A percentile compares a stretch with the other conserved stretches of the same genome.
Conservation (phyloP, 176 grass and related monocot species). For the Rhynchospora tenuis region DNA sequence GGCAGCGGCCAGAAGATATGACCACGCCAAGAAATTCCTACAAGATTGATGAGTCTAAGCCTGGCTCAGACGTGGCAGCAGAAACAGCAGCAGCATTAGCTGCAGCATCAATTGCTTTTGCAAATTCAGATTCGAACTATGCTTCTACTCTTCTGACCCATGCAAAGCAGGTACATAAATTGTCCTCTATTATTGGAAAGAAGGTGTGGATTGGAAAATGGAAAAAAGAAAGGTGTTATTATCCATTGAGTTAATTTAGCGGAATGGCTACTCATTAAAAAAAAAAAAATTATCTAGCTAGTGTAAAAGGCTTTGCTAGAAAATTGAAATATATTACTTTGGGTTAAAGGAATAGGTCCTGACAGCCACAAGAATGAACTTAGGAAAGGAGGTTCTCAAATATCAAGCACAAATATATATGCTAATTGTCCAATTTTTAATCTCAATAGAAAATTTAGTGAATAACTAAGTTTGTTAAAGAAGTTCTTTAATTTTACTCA, state of each 20-base stretch:
- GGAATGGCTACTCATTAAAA: neutral
- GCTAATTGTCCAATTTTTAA: neutral
- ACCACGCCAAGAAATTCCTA: slow-evolving; percentile 43
- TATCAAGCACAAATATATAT: neutral
- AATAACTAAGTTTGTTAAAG: neutral
- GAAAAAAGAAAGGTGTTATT: neutral
- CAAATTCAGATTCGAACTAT: neutral
- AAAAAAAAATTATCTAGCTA: neutral
- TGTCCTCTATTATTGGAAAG: neutral
- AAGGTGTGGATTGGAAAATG: neutral
- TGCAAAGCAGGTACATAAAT: slow-evolving; percentile 43
- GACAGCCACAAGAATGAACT: no score
- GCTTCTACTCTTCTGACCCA: slow-evolving; percentile 37
- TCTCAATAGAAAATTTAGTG: neutral
- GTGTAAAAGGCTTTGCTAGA: neutral
- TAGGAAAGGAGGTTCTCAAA: neutral
- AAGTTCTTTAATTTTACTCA: neutral
- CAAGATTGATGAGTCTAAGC: slow-evolving; percentile 28
- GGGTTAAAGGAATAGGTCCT: no score
- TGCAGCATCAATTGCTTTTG: slow-evolving; percentile 44
- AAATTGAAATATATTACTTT: neutral
- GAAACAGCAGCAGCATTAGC: slow-evolving; percentile 69
- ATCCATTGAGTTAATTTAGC: neutral
- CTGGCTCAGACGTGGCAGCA: slow-evolving; percentile 60
- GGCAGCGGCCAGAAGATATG: slow-evolving; percentile 92